Base-by-base conservation (phyloP, 2,329 filamentous ascomycete species). In the Thelonectria blattea region DNA sequence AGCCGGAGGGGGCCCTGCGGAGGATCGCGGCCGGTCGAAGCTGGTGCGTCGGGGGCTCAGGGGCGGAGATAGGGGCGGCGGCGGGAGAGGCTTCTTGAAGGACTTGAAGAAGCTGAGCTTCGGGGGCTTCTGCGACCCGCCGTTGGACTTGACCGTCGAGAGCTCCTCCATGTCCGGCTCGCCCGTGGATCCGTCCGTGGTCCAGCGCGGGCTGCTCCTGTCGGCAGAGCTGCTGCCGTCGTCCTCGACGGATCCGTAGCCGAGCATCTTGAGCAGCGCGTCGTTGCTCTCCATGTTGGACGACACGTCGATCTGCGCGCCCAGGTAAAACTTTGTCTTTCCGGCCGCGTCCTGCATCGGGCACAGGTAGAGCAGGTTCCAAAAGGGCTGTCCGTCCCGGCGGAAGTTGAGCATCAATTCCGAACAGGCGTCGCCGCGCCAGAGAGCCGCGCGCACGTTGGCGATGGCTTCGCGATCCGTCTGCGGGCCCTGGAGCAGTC, bases 221-320 rank as follows among this genome's bases (percentile, higher is more conserved):
- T 64, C 62, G 0, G 41, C 41, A 0, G 42, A n/a, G n/a, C 20
- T 42, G 1, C 30, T n/a, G 48, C 61, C 69, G 3, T 68, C 68
- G 22, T 70, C 67, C 20, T 71, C 69, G 0, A 17, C 9, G 1
- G 67, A 60, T 14, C 78, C 73, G n/a, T 73, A 75, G 32, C 74
- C 80, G 14, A 88, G 68, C 6, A 85, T 74, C 6, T 76, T 77
- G 46, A 88, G 61, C 7, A 87, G 76, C 60, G 87, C 85, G 5
- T 79, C 77, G 32, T 77, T 76, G 51, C 75, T 80, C 56, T 81
- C 79, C 34, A 87, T 77, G 0, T 80, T 81, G 2, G 83, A 82
- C 0, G 84, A 85, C 14, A 85, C 81, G 62, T 88, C 83, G 52
- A 88, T 79, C 62, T 88, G 83, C 0, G 80, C 84, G 1, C 83